Evolutionary conservation across 2,329 filamentous ascomycete species (phyloP).

Genomic region (Neopestalotiopsis rosae): DNA sequence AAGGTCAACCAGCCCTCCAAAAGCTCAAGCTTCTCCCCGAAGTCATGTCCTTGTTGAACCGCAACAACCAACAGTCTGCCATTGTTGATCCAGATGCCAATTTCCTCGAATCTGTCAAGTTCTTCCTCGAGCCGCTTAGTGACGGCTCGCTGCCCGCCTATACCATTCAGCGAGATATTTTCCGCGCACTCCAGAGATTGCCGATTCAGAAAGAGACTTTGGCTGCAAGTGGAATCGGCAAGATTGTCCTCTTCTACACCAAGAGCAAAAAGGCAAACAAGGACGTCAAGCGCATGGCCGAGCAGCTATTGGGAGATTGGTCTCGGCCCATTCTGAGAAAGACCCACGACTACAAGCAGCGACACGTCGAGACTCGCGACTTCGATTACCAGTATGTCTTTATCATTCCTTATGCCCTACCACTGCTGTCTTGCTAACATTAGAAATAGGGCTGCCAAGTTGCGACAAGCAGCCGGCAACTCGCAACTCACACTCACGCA

Average conservation of each 20-base stretch:
- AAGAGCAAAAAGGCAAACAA: slow-evolving; percentile 90
- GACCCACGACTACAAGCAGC: slow-evolving; percentile 93
- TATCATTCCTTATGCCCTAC: slow-evolving; percentile 2
- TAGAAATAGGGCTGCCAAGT: slow-evolving; percentile 54
- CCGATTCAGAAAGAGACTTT: slow-evolving; percentile 92
- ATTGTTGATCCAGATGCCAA: slow-evolving; percentile 95
- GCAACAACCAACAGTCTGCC: slow-evolving; percentile 82
- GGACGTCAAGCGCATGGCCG: slow-evolving; percentile 90
- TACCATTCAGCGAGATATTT: slow-evolving; percentile 95
- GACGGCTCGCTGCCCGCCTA: slow-evolving; percentile 95
- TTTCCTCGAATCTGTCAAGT: slow-evolving; percentile 91
- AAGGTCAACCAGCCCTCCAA: slow-evolving; percentile 82
- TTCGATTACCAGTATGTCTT: slow-evolving; percentile 66
- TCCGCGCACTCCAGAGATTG: slow-evolving; percentile 77
- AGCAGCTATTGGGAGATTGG: slow-evolving; percentile 93
- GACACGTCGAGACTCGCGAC: slow-evolving; percentile 67
- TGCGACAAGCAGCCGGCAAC: slow-evolving; percentile 48
- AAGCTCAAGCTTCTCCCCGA: slow-evolving; percentile 94
- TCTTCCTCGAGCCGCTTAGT: slow-evolving; percentile 94
- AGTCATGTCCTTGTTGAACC: slow-evolving; percentile 86
- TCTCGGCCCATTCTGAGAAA: slow-evolving; percentile 92
- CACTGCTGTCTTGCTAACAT: slow-evolving; percentile 19
- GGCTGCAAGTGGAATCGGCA: slow-evolving; percentile 90
- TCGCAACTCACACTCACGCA: slow-evolving; percentile 57
- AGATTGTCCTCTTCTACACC: slow-evolving; percentile 96